Evolutionary conservation across 768 basidiomycete genomes (phyloP), one percentile per base, ranked within the genome.

Genomic region (Cystofilobasidium macerans): DNA sequence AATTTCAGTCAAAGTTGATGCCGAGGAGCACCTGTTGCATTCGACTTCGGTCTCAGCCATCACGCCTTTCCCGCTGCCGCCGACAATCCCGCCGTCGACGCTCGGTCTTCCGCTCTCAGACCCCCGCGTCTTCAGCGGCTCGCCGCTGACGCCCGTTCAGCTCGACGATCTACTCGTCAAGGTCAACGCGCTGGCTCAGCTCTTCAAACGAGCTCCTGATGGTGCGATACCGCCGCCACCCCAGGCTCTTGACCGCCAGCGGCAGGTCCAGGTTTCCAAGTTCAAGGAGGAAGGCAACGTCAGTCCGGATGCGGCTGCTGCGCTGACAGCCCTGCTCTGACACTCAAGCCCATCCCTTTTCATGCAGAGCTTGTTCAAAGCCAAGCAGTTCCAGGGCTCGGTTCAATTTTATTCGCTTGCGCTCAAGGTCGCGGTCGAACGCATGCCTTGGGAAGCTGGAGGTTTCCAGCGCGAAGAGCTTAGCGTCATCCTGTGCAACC

Each of bases 281-380:
- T 85, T 86, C 6, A 97, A 97, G 74, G 94, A 98, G 57, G 89
- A 94, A 69, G 95, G 95, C 67, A 99, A 99, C 75, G 90, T 90
- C 73, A 73, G 89, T 80, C 13, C 38, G 26, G 18, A 1, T 40
- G 12, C 18, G 36, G 32, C 24, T 59, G 12, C 33, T 22, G n/a
- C 47, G 33, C 28, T 11, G 33, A 13, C 47, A 18, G 36, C 35
- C 22, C 14, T n/a, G 32, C 22, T 45, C 4, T n/a, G 3, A 24
- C n/a, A 9, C n/a, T 14, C 5, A 8, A 16, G 24, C 26, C 12
- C 48, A 7, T 30, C 16, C n/a, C 11, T 47, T 9, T 28, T 22
- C 0, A 26, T 59, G 0, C 74, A 94, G 92, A 77, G 81, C 47
- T 75, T 86, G 4, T 98, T 88, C 80, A 94, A 94, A 76, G 71